A percentile compares a stretch with the other conserved stretches of the same genome.
Conservation (phyloP, 768 basidiomycete genomes). For the Leccinum rimulosum region DNA sequence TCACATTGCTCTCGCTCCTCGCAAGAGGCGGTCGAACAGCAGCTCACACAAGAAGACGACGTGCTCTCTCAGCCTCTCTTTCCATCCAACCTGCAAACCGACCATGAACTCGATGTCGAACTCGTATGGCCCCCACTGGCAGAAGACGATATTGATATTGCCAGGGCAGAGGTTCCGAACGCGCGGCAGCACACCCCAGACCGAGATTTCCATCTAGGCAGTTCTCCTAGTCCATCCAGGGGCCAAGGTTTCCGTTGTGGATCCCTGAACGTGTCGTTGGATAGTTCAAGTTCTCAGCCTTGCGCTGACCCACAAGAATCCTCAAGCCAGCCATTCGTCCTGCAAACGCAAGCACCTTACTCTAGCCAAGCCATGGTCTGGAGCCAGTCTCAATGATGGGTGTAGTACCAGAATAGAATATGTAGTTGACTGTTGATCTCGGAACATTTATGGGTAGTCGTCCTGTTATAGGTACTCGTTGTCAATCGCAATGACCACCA, state of each 20-base stretch:
- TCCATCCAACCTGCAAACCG: constrained; percentile 1
- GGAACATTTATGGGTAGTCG: not conserved
- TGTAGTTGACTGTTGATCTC: not conserved
- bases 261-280: constrained; percentile 21
- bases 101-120: constrained; percentile 15
- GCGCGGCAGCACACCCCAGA: not conserved
- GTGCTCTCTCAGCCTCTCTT: constrained; percentile 10
- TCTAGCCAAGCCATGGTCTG: constrained; percentile 38
- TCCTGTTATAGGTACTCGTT: constrained; percentile 14
- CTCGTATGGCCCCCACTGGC: constrained; percentile 25
- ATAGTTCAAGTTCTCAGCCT: not conserved
- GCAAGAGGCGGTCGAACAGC: constrained; percentile 43
- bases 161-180: not conserved
- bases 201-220: not conserved
- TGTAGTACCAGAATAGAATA: not conserved
- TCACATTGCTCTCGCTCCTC: constrained; percentile 37
- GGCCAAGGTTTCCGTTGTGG: constrained; percentile 18
- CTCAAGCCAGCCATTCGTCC: constrained; percentile 32
- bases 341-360: constrained; percentile 58
- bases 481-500: constrained; percentile 10
- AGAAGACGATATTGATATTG: constrained; percentile 14
- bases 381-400: constrained; percentile 31
- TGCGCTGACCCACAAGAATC: constrained; percentile 13
- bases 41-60: constrained; percentile 44
- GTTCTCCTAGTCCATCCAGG: constrained; percentile 9